Conservation (phyloP, 2,329 filamentous ascomycete species). For the Penicillium palitans region DNA sequence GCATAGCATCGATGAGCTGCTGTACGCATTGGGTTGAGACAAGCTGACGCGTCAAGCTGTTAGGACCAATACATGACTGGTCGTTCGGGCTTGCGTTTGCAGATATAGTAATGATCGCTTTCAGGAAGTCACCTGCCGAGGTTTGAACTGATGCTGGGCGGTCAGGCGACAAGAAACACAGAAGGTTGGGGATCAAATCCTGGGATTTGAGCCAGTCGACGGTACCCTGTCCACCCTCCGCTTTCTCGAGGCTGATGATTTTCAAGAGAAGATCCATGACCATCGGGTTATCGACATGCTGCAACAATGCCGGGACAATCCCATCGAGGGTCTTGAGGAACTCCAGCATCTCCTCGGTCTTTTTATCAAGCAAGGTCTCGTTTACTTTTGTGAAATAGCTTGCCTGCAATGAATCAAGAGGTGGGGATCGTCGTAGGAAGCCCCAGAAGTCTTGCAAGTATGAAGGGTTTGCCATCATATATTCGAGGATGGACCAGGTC, state of each 20-base stretch:
- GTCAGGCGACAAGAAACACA: conserved; percentile 82
- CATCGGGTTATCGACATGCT: conserved; percentile 95
- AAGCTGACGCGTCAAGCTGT: conserved; percentile 90
- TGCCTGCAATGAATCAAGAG: conserved; percentile 88
- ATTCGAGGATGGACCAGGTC: conserved; percentile 94
- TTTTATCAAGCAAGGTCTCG: conserved; percentile 94
- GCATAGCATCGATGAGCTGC: conserved; percentile 85
- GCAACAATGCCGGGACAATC: conserved; percentile 80
- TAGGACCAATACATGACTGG: conserved; percentile 97
- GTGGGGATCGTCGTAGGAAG: conserved; percentile 79
- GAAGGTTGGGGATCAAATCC: conserved; percentile 78
- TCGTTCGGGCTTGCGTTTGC: conserved; percentile 98
- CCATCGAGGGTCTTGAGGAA: conserved; percentile 82
- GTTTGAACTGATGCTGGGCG: conserved; percentile 90
- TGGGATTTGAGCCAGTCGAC: conserved; percentile 97
- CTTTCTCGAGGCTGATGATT: conserved; percentile 93
- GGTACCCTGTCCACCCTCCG: conserved; percentile 85
- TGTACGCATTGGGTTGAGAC: conserved; percentile 84
- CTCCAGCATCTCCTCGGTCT: conserved; percentile 94
- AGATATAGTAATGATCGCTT: conserved; percentile 98
- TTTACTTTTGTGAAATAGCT: conserved; percentile 99
- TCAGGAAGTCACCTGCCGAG: conserved; percentile 94
- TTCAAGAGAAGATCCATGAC: conserved; percentile 97
- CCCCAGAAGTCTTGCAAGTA: conserved; percentile 85
- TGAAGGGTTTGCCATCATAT: conserved; percentile 78